Evolutionary conservation across 345 rosid genomes (phyloP), one percentile per base, ranked within the genome.

Genomic region (Garcia nutans): DNA sequence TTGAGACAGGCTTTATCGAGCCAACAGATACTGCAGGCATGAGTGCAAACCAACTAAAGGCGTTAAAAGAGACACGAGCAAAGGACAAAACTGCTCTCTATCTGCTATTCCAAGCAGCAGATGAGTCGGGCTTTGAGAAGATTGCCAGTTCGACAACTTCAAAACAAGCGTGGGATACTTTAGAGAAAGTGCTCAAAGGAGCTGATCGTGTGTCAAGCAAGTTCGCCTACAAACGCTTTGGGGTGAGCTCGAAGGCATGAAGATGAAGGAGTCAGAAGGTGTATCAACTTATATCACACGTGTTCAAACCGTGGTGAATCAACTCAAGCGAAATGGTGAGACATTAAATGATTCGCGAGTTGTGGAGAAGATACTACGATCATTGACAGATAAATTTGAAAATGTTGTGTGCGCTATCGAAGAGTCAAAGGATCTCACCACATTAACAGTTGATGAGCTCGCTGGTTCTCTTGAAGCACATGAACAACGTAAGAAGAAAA

Each of bases 61-160:
- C 8, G 10, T 49, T 15, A 28, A 28, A 28, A 28, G 31, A 2
- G 31, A 28, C 2, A 28, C 31, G 31, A 28, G 31, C 31, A 28
- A 71, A 71, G 11, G 74, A 71, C 16, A 71, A 71, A 28, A 56
- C 49, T 5, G 20, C 74, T 15, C 49, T 71, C 6, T 71, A 71
- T 2, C 5, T 54, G 13, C 9, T 71, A 19, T 71, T 54, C 63
- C 63, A 6, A 71, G 64, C 63, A 4, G 72, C 49, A 8, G 70
- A 65, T 8, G 70, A 65, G 52, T 37, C 52, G 12, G 70, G 49
- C n/a, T 65, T 41, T 33, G 70, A 65, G 70, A 65, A 65, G 52
- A 65, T 65, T 65, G 70, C 23, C 24, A 11, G 26, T 41, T 22
- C 70, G 20, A 13, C 73, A n/a, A n/a, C n/a, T n/a, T n/a, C n/a